Base-by-base conservation (phyloP, 192 early-diverging fungal genomes). In the Coemansia sp. region DNA sequence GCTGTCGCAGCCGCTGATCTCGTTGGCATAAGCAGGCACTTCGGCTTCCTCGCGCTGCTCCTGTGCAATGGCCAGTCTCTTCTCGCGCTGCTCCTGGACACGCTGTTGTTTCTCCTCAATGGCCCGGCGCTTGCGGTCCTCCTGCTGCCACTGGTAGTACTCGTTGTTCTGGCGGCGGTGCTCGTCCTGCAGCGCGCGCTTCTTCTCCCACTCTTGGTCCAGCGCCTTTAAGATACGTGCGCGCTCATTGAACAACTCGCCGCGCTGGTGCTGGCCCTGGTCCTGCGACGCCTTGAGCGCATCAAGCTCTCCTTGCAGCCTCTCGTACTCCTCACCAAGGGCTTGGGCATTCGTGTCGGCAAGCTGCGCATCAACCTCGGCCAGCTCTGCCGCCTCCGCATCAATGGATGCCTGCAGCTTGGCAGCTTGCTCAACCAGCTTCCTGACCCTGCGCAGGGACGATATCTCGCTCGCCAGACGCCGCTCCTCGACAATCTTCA, bases 401-500 rank as follows among this genome's bases (percentile, higher is more conserved):
- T 92, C 89, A 51, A 85, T 84, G 31, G 77, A 73, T 70, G 82
- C 84, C 66, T 93, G 91, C 62, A 92, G 74, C n/a, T 63, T 59
- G 32, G 82, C 88, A 48, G 90, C 88, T 63, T 93, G 91, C 41
- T 86, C 64, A n/a, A 93, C 82, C 36, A 88, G 82, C 74, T 80
- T 70, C 41, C 52, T 53, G 31, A 64, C 60, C 40, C 63, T 50
- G 32, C 53, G 56, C 53, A 70, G 56, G 8, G 45, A 43, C 17
- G 58, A 26, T 18, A 74, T 58, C 48, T 79, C 68, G 46, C 37
- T 56, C 36, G 39, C 45, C 58, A 79, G 39, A 21, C 83, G 83
- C 70, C 91, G 92, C 77, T 97, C 94, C 46, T 94, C 93, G 40
- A 88, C 81, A 54, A 97, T 69, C 58, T 87, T 83, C 34, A 90